These are phyloP conservation scores for Aspergillus phoenicis DNA, from an alignment of 2,329 filamentous ascomycete genomes.

Conservation along the genomic window DNA sequence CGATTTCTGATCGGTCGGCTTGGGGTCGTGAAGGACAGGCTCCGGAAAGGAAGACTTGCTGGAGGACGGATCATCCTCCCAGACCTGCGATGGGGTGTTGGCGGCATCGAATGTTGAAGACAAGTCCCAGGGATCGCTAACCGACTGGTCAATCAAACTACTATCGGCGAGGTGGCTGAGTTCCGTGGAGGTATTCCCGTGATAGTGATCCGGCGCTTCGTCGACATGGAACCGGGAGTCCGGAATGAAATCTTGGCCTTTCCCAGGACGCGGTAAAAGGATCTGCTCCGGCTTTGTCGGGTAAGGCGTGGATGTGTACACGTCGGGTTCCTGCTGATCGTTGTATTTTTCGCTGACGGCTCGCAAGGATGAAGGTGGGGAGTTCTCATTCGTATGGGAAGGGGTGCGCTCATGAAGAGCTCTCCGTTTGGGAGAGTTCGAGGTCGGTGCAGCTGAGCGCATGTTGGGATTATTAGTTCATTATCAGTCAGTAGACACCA, in stretches of 20 bases:
- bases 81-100: slow-evolving; percentile 41
- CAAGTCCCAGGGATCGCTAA: slow-evolving; percentile 38
- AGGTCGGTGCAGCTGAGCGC: slow-evolving; percentile 34
- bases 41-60: slow-evolving; percentile 41
- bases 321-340: slow-evolving; percentile 37
- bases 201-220: slow-evolving; percentile 32
- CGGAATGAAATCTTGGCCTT: slow-evolving; percentile 39
- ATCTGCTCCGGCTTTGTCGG: slow-evolving; percentile 53
- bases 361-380: slow-evolving; percentile 41
- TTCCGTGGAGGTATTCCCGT: slow-evolving; percentile 33
- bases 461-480: slow-evolving; percentile 38
- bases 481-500: slow-evolving; percentile 28
- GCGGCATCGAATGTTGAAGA: slow-evolving; percentile 41
- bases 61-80: slow-evolving; percentile 42
- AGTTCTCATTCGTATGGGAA: slow-evolving; percentile 49
- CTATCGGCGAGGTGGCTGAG: slow-evolving; percentile 29
- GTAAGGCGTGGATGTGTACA: slow-evolving; percentile 48
- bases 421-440: slow-evolving; percentile 41
- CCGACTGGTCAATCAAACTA: slow-evolving; percentile 32
- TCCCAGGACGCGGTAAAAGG: slow-evolving; percentile 44
- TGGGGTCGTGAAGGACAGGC: slow-evolving; percentile 26
- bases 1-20: slow-evolving; percentile 24
- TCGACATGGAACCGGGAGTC: slow-evolving; percentile 38
- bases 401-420: slow-evolving; percentile 50
- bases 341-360: slow-evolving; percentile 34